Conservation (phyloP, 495 filamentous ascomycete species). For the Aeminium ludgeri region DNA sequence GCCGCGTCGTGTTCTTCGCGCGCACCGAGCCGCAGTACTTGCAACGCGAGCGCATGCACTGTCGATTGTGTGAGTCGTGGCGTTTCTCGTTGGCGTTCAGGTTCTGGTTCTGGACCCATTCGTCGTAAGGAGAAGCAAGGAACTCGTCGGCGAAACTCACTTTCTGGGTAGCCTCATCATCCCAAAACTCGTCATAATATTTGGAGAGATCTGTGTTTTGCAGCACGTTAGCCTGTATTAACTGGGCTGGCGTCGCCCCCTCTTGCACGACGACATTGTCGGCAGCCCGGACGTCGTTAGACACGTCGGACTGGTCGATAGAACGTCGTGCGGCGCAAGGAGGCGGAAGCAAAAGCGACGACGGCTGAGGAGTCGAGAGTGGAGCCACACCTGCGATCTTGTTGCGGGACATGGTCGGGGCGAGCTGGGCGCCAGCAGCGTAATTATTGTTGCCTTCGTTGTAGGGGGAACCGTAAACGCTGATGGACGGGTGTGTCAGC, state of each 20-base stretch:
- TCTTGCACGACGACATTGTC: too few relatives aligned
- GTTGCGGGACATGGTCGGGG: slow-evolving; percentile 4
- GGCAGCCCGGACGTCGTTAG: too few relatives aligned
- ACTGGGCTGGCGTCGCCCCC: too few relatives aligned
- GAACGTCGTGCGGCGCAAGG: too few relatives aligned
- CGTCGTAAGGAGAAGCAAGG: too few relatives aligned
- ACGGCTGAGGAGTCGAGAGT: too few relatives aligned
- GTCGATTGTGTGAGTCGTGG: background rate
- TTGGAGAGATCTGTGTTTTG: background rate
- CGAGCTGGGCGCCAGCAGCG: background rate
- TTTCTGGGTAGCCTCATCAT: slow-evolving; percentile 11
- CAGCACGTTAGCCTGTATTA: background rate
- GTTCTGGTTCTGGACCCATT: too few relatives aligned
- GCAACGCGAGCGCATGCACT: slow-evolving; percentile 30
- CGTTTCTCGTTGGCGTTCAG: too few relatives aligned
- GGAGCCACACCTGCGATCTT: slow-evolving; percentile 5
- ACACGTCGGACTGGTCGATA: too few relatives aligned
- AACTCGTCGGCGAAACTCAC: too few relatives aligned
- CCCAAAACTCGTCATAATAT: slow-evolving; percentile 15
- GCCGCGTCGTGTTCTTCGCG: slow-evolving; percentile 29
- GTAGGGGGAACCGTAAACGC: slow-evolving; percentile 4
- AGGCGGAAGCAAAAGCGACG: too few relatives aligned
- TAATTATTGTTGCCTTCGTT: too few relatives aligned
- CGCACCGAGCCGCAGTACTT: slow-evolving; percentile 26
- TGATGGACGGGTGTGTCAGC: background rate